A percentile compares a stretch with the other conserved stretches of the same genome.
Conservation (phyloP, 331 rosid species). For the Ulmus americana region DNA sequence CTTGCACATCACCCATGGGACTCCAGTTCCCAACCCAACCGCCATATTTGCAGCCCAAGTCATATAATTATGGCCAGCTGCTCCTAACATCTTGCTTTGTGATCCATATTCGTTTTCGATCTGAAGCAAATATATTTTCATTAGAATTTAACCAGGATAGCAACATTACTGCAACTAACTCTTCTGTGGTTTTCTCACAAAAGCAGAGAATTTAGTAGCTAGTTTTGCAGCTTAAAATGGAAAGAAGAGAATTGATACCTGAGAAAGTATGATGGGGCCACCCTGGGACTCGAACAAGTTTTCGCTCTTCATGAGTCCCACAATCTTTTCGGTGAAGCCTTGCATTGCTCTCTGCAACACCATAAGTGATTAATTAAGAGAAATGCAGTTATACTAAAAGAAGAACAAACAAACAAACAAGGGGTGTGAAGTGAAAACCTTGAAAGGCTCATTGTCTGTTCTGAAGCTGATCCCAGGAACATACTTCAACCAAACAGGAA, state of each 20-base stretch:
- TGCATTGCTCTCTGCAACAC: slow-evolving; percentile 85
- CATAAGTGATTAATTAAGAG: slow-evolving; percentile 13
- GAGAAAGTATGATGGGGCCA: slow-evolving; percentile 97
- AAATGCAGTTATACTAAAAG: slow-evolving; percentile 7
- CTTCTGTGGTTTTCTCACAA: background rate
- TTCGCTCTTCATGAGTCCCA: slow-evolving; percentile 90
- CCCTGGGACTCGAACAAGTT: slow-evolving; percentile 83
- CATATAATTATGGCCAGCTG: slow-evolving; percentile 66
- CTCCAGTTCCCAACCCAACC: slow-evolving; percentile 75
- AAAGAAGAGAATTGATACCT: slow-evolving; percentile 40
- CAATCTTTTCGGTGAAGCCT: slow-evolving; percentile 92
- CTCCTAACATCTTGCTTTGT: slow-evolving; percentile 67
- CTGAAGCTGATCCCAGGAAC: slow-evolving; percentile 97
- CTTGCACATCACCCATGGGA: slow-evolving; percentile 99
- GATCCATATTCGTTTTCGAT: slow-evolving; percentile 91
- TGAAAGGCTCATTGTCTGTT: slow-evolving; percentile 96
- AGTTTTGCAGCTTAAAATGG: slow-evolving; percentile 9
- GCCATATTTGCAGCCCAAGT: slow-evolving; percentile 99
- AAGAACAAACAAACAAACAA: background rate
- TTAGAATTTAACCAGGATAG: slow-evolving; percentile 21
- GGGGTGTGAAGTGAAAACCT: slow-evolving; percentile 37
- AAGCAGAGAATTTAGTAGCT: background rate
- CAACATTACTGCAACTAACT: slow-evolving; percentile 6
- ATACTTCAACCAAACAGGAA: slow-evolving; percentile 98
- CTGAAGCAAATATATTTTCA: slow-evolving; percentile 35